Percentiles rank a stretch among this genome's conserved stretches.
Conservation (phyloP, 441 rosid genomes). For the Theobroma grandiflorum region DNA sequence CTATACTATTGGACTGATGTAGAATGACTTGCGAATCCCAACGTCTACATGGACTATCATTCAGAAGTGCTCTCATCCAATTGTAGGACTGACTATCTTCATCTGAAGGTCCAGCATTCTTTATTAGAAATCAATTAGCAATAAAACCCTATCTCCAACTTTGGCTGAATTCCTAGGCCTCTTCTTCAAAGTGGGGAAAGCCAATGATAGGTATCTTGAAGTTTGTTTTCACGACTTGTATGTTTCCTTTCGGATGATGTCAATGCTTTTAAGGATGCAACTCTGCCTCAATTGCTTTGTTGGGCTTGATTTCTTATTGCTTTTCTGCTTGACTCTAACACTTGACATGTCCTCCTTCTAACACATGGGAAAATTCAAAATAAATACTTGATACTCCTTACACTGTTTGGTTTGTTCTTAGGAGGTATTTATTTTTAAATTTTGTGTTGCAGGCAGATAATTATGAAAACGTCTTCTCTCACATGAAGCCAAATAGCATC, state of each 20-base stretch:
- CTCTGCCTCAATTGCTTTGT: neutral
- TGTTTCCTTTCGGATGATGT: neutral
- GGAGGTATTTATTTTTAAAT: neutral
- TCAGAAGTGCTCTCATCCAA: neutral
- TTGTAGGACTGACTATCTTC: neutral
- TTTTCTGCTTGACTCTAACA: neutral
- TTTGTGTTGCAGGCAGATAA: conserved; percentile 73
- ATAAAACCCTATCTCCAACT: neutral
- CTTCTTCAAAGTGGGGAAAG: neutral
- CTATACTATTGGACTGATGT: neutral
- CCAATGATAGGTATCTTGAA: neutral
- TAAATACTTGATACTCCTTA: neutral
- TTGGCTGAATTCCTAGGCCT: neutral
- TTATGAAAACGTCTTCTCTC: conserved; percentile 79
- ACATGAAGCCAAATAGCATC: conserved; percentile 95
- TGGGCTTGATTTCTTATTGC: neutral
- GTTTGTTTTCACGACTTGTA: neutral
- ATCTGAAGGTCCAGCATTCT: neutral
- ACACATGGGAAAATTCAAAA: neutral
- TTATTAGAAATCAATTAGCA: too few species aligned
- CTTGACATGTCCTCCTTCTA: neutral
- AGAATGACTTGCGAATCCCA: neutral
- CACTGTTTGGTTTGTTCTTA: neutral
- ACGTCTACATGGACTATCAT: neutral
- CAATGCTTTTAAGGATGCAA: neutral